Conservation (phyloP, 306 rosid genomes). For the Neltuma alba region DNA sequence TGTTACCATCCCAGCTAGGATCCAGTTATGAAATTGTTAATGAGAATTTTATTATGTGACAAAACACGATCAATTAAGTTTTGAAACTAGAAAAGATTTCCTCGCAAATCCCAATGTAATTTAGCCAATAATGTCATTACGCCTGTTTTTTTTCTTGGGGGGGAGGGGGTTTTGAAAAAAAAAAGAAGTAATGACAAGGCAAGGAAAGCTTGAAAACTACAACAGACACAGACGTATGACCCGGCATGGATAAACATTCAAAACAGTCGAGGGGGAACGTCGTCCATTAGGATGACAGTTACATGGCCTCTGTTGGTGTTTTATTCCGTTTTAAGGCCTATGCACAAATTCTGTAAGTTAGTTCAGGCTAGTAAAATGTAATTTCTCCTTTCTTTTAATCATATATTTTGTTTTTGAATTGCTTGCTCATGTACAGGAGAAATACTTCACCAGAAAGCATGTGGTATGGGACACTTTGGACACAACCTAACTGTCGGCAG, state of each 20-base stretch:
- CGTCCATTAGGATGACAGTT: neutral
- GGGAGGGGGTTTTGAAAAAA: no score
- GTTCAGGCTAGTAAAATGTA: neutral
- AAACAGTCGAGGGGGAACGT: neutral
- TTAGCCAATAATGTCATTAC: neutral
- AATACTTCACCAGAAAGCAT: slow-evolving; percentile 20
- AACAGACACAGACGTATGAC: no score
- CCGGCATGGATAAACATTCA: no score
- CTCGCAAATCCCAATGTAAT: neutral
- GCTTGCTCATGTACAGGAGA: slow-evolving; percentile 27
- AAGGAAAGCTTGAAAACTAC: no score
- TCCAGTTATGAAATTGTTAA: neutral
- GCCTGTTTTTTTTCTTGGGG: no score
- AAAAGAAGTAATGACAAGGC: neutral
- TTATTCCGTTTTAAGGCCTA: neutral
- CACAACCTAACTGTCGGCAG: slow-evolving; percentile 13
- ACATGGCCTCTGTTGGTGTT: neutral
- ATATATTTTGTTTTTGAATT: neutral
- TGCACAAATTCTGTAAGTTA: neutral
- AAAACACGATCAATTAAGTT: neutral
- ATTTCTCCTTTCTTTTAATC: neutral
- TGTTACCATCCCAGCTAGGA: neutral
- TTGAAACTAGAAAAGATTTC: neutral
- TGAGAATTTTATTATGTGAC: neutral
- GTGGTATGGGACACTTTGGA: slow-evolving; percentile 26